phyloP scores from a whole-genome alignment of 2,329 filamentous ascomycete species.

The Talaromyces sp. region DNA sequence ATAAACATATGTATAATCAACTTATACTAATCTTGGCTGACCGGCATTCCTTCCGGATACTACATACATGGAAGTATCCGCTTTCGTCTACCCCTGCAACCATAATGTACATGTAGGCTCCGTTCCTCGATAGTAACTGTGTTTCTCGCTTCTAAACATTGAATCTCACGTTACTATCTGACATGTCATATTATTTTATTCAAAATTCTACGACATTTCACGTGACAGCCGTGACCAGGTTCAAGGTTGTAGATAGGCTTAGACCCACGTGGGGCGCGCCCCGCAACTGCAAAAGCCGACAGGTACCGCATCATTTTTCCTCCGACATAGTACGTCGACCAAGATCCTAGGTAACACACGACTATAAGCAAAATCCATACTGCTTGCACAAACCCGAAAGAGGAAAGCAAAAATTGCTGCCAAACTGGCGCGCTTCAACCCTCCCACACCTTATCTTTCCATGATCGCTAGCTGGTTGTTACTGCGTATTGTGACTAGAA shows the following conservation, averaged over 20 bases:
- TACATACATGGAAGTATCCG: no score
- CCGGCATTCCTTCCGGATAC: no score
- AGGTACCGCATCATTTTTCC: neutral
- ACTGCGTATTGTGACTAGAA: conserved; percentile 1
- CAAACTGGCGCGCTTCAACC: conserved; percentile 4
- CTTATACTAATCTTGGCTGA: neutral
- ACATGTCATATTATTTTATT: neutral
- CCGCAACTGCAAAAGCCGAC: neutral
- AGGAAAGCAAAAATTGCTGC: neutral
- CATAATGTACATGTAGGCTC: neutral
- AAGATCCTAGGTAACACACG: neutral
- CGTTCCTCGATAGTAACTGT: neutral
- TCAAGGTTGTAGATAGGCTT: neutral
- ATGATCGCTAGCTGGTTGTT: neutral
- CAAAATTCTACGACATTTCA: neutral
- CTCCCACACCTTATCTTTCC: neutral
- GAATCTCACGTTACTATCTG: neutral
- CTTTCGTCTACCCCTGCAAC: neutral
- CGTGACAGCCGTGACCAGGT: neutral
- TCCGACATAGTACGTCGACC: neutral
- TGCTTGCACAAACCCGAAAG: neutral
- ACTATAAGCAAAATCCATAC: neutral
- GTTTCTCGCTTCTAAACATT: neutral
- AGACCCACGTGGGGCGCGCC: neutral
- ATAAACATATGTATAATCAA: neutral